A percentile compares a stretch with the other conserved stretches of the same genome.
Evolutionary conservation across 495 filamentous ascomycete genomes (phyloP).

Genomic region (Aspergillus kassunensis): DNA sequence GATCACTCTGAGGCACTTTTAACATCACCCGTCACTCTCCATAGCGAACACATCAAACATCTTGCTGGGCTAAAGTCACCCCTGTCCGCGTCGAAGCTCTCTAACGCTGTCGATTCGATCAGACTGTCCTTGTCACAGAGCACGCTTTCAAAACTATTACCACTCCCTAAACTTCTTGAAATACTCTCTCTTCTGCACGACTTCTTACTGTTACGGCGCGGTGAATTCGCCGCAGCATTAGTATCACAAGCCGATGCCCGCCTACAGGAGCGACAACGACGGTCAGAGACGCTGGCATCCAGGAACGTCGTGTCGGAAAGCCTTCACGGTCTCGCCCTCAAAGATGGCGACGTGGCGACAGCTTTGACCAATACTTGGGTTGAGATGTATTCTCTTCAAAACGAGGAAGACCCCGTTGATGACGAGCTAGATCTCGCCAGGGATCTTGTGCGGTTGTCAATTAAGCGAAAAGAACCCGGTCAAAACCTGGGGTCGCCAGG

Average conservation of each 20-base stretch:
- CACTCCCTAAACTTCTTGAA: constrained; percentile 69
- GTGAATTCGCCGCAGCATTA: constrained; percentile 85
- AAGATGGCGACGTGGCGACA: constrained; percentile 78
- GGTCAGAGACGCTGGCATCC: constrained; percentile 18
- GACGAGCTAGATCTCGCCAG: constrained; percentile 74
- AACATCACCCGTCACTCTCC: constrained; percentile 57
- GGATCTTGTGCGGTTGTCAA: constrained; percentile 65
- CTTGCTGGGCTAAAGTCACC: constrained; percentile 71
- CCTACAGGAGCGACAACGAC: constrained; percentile 49
- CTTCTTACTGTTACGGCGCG: constrained; percentile 81
- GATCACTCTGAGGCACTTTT: constrained; percentile 34
- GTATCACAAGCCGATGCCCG: constrained; percentile 79
- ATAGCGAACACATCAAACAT: constrained; percentile 67
- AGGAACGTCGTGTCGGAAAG: constrained; percentile 25
- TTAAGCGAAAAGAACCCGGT: constrained; percentile 36
- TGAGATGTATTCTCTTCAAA: constrained; percentile 67
- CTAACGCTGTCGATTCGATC: constrained; percentile 68
- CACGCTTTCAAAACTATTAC: constrained; percentile 73
- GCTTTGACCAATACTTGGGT: constrained; percentile 73
- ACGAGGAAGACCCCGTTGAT: constrained; percentile 69
- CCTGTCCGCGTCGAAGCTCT: constrained; percentile 63
- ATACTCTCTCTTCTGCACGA: constrained; percentile 73
- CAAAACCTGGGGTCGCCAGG: constrained; percentile 28
- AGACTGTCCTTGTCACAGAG: constrained; percentile 77
- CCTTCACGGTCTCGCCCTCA: constrained; percentile 61